phyloP scores from a whole-genome alignment of 352 stramenopile genomes.

The Pythium phragmiticola region DNA sequence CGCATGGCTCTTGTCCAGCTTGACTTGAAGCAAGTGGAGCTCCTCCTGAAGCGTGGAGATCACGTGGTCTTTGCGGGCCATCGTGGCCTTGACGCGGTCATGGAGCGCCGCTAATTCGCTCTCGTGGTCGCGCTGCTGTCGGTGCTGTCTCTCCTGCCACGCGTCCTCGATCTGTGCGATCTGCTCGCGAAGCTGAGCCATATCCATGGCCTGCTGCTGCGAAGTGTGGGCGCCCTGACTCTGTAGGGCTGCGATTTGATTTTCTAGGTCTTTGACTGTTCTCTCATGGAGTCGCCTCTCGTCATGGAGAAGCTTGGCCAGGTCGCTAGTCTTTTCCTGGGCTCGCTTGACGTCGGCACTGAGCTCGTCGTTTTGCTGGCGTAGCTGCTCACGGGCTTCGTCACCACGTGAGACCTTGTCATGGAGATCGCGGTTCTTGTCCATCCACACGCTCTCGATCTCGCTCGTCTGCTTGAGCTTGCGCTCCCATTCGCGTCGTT shows the following conservation, averaged over 20 bases:
- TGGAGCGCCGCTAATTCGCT: conserved; percentile 59
- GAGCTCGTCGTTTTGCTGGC: conserved; percentile 47
- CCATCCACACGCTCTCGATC: conserved; percentile 84
- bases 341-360: conserved; percentile 39
- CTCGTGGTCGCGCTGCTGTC: conserved; percentile 53
- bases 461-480: conserved; percentile 77
- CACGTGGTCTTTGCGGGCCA: conserved; percentile 66
- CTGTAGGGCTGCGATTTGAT: conserved; percentile 40
- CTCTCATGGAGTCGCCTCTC: conserved; percentile 55
- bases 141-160: conserved; percentile 43
- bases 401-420: conserved; percentile 63
- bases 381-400: conserved; percentile 42
- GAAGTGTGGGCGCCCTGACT: conserved; percentile 37
- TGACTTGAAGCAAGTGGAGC: conserved; percentile 64
- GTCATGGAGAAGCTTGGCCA: conserved; percentile 56
- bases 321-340: conserved; percentile 48
- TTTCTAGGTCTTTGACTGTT: conserved; percentile 41
- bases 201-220: conserved; percentile 48
- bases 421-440: conserved; percentile 78
- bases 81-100: conserved; percentile 62
- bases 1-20: conserved; percentile 71
- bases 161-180: conserved; percentile 37
- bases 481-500: conserved; percentile 65
- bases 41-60: conserved; percentile 69
- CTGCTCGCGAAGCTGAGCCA: conserved; percentile 45